A percentile compares a stretch with the other conserved stretches of the same genome.
Evolutionary conservation across 2,329 filamentous ascomycete genomes (phyloP).

Genomic region (Aureobasidium sp.): DNA sequence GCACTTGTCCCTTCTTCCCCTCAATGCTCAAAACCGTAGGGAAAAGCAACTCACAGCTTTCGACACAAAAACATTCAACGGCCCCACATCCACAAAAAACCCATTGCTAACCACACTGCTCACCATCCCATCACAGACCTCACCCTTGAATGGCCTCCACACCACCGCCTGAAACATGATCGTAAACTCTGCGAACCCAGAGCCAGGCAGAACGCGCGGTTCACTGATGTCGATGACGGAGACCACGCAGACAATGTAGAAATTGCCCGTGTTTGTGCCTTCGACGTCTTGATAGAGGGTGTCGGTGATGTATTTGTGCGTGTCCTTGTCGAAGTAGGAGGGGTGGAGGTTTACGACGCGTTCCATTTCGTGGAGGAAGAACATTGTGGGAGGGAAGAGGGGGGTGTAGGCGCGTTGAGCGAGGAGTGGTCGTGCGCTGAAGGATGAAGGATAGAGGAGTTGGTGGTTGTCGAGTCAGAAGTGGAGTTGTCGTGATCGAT

Average conservation of each 20-base stretch:
- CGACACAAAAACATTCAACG: constrained; percentile 71
- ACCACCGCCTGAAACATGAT: constrained; percentile 93
- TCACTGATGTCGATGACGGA: constrained; percentile 93
- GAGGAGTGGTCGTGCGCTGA: background rate
- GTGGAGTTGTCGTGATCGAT: background rate
- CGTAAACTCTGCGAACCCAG: constrained; percentile 87
- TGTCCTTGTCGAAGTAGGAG: constrained; percentile 91
- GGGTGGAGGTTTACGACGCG: constrained; percentile 92
- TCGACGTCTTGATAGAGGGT: constrained; percentile 90
- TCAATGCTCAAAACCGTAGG: too few species aligned
- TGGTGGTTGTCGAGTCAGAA: too few species aligned
- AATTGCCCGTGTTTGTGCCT: constrained; percentile 88
- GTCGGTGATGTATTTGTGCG: constrained; percentile 82
- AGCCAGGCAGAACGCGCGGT: constrained; percentile 76
- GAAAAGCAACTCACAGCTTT: constrained; percentile 59
- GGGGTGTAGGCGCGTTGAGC: background rate
- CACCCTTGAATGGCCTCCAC: constrained; percentile 95
- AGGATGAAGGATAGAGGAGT: background rate
- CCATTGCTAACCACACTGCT: constrained; percentile 85
- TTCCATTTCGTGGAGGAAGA: constrained; percentile 96
- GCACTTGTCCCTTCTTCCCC: background rate
- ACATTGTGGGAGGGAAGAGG: constrained; percentile 54
- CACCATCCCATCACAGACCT: constrained; percentile 95
- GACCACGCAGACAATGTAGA: constrained; percentile 97
- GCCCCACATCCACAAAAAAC: constrained; percentile 81